These are phyloP conservation scores for Hericium erinaceus DNA, from an alignment of 768 basidiomycete species.

Conservation along the genomic window DNA sequence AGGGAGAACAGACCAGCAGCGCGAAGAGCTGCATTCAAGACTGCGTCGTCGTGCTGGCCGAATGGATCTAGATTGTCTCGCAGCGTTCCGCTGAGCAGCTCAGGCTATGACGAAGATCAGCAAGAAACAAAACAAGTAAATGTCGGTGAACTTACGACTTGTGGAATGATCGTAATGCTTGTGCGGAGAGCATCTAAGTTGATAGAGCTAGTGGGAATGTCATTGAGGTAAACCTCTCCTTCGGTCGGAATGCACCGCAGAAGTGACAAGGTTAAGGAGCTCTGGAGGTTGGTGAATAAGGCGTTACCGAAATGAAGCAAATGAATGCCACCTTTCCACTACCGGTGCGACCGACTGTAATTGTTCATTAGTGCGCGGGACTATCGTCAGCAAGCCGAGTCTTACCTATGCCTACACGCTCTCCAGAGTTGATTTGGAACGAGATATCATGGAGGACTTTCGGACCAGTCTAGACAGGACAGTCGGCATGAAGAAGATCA, in stretches of 20 bases:
- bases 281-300: conserved; percentile 15
- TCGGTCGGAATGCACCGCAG: conserved; percentile 45
- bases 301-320: not conserved
- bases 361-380: not conserved
- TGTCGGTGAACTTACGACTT: conserved; percentile 29
- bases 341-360: conserved; percentile 49
- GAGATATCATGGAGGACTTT: conserved; percentile 44
- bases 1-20: conserved; percentile 37
- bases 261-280: conserved; percentile 42
- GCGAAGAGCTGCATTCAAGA: conserved; percentile 38
- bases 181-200: conserved; percentile 46
- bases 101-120: conserved; percentile 24
- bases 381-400: not conserved
- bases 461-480: conserved; percentile 36
- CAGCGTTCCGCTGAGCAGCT: conserved; percentile 46
- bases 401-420: conserved; percentile 47
- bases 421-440: conserved; percentile 44
- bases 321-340: conserved; percentile 36
- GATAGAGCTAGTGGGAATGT: conserved; percentile 32
- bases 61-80: conserved; percentile 58
- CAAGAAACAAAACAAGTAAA: not conserved
- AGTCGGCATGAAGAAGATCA: not conserved
- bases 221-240: conserved; percentile 45
- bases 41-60: conserved; percentile 41
- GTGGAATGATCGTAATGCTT: conserved; percentile 52